A percentile compares a stretch with the other conserved stretches of the same genome.
These are phyloP conservation scores for Suhomyces yuchorum DNA, from an alignment of 1,139 yeast genomes.

Conservation along the genomic window DNA sequence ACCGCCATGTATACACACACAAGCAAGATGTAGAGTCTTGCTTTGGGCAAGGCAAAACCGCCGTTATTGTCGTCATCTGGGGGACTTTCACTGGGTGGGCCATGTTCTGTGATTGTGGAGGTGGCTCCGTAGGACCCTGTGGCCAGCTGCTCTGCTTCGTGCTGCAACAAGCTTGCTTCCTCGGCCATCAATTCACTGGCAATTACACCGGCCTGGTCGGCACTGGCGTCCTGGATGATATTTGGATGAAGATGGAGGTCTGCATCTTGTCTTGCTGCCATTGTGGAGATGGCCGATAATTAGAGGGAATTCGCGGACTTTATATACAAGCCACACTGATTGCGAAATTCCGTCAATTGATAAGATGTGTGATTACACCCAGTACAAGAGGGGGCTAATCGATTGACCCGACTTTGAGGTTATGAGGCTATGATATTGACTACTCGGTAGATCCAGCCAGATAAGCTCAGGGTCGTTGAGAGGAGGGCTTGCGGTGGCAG, in stretches of 20 bases:
- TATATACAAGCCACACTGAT: not conserved
- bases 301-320: not conserved
- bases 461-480: too few species aligned
- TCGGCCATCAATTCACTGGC: conserved; percentile 53
- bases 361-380: not conserved
- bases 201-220: conserved; percentile 49
- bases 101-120: not conserved
- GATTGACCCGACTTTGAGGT: not conserved
- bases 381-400: not conserved
- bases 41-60: conserved; percentile 37
- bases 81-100: not conserved
- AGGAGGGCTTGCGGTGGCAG: too few species aligned
- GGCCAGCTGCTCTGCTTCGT: not conserved
- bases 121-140: not conserved
- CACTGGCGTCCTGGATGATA: conserved; percentile 36
- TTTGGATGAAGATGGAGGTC: conserved; percentile 26
- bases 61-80: conserved; percentile 4
- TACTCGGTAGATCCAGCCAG: too few species aligned
- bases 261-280: not conserved
- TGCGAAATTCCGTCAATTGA: not conserved
- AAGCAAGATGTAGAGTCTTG: conserved; percentile 35
- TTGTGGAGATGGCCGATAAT: not conserved
- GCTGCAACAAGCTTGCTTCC: conserved; percentile 24
- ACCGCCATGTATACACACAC: conserved; percentile 41
- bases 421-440: not conserved